Base-by-base conservation (phyloP, 73 alveolate genomes). In the Breviolum minutum region DNA sequence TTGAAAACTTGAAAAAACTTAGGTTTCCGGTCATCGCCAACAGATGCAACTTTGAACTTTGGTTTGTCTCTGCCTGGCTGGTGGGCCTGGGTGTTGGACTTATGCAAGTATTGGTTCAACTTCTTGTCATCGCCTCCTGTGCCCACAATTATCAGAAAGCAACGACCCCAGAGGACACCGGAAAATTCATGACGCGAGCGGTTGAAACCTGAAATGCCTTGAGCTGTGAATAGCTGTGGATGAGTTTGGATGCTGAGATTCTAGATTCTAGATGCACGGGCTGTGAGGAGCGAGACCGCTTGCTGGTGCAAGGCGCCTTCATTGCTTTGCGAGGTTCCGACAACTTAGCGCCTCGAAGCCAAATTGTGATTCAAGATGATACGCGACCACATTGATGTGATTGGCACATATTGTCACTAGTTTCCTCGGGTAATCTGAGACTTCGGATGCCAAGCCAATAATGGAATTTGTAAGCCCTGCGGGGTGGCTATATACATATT, bases 1-100 rank as follows among this genome's bases (percentile, higher is more conserved):
- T n/a, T 32, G 95, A 24, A n/a, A n/a, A n/a, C n/a, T n/a, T n/a
- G n/a, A n/a, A n/a, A n/a, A n/a, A 88, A 16, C 98, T 76, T 13
- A 94, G 94, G 85, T 94, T 94, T n/a, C 99, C 99, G 13, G 99
- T 94, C n/a, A 94, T 94, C 64, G 99, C 99, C 60, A 94, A 94
- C 99, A 94, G 61, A 77, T 94, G 99, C 99, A 94, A 94, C 99
- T 94, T 94, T 27, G 99, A 94, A 63, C 99, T 94, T 24, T 94
- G 99, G 99, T 94, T 94, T 54, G 99, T 94, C 73, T 94, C 99
- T 2, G 99, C 99, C 7, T 94, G 99, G 99, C 61, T 94, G 60
- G 99, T 94, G n/a, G 99, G 83, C 64, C 63, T 94, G 66, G 99
- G 99, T 7, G 99, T 94, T n/a, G 99, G 94, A 30, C 99, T 94